Evolutionary conservation across 768 basidiomycete genomes (phyloP), one percentile per base, ranked within the genome.

Genomic region (Suillus decipiens): DNA sequence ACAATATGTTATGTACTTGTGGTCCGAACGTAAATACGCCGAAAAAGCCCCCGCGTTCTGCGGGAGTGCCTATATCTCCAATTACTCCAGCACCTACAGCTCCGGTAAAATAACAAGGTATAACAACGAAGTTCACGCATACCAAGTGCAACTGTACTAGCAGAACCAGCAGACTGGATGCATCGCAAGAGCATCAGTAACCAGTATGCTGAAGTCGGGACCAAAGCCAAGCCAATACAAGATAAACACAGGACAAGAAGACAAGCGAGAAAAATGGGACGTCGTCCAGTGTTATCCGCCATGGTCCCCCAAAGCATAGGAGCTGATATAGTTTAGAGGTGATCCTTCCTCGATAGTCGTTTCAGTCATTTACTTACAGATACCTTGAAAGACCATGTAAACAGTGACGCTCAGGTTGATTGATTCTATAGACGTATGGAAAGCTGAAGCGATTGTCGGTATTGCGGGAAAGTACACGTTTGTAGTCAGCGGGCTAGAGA

Each of bases 381-480:
- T 58, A 15, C 79, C 82, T 60, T 80, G 79, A n/a, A 81, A 63
- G n/a, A 83, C 68, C 78, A 87, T 82, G 67, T 86, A 86, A 19
- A 83, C 74, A 0, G 86, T 87, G 22, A 93, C 88, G 9, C 92
- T 91, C 47, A 95, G 72, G 71, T 93, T 93, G 45, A 94, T 92
- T 11, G 87, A 78, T 67, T 92, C 89, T 10, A 81, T 81, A 0
- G 87, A 84, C 61, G 86, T 84, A 68, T 87, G 71, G 69, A 95
- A 86, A 6, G 77, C 82, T 2, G 64, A 64, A 1, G 87, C 80
- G 28, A 95, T 75, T 0, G 83, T 79, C 1, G 92, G 93, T 45
- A 95, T 88, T 14, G 87, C 90, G 7, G 92, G 91, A 54, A 92
- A 85, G 71, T 92, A 93, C 62, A 93, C 89, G 62, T 87, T 92